Evolutionary conservation across 2,329 filamentous ascomycete genomes (phyloP).

Genomic region (Penicillium sp.): DNA sequence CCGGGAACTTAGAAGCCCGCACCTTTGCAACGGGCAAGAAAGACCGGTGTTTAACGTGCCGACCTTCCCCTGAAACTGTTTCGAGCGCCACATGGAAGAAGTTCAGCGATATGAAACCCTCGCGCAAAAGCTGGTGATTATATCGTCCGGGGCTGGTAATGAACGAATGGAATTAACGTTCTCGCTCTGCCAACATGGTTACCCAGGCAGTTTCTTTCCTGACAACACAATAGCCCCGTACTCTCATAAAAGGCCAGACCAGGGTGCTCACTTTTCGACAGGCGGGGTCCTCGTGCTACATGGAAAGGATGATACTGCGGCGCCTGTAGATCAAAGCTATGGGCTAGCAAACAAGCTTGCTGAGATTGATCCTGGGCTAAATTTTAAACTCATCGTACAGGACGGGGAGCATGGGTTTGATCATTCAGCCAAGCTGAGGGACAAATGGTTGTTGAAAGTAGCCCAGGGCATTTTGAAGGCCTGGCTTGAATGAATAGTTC

Average conservation of each 20-base stretch:
- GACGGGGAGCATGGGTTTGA: not conserved
- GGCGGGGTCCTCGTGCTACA: not conserved
- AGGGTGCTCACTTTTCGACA: not conserved
- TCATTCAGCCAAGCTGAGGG: not conserved
- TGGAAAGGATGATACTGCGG: not conserved
- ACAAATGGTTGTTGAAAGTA: not conserved
- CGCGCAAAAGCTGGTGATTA: not conserved
- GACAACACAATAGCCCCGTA: not conserved
- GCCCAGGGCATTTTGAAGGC: not conserved
- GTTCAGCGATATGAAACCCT: not conserved
- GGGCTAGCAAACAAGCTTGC: not conserved
- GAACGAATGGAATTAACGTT: not conserved
- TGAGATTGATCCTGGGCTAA: not conserved
- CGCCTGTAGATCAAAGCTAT: not conserved
- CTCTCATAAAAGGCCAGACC: not conserved
- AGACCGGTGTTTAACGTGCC: not conserved
- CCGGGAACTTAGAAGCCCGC: not conserved
- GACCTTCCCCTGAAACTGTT: not conserved
- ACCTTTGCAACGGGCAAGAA: not conserved
- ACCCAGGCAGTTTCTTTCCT: not conserved
- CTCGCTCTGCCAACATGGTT: not conserved
- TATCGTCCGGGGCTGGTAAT: not conserved
- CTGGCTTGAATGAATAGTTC: too few relatives aligned
- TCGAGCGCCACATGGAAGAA: not conserved
- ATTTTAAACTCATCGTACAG: not conserved